Conservation (phyloP, 352 stramenopile species). For the Pythium insidiosum region DNA sequence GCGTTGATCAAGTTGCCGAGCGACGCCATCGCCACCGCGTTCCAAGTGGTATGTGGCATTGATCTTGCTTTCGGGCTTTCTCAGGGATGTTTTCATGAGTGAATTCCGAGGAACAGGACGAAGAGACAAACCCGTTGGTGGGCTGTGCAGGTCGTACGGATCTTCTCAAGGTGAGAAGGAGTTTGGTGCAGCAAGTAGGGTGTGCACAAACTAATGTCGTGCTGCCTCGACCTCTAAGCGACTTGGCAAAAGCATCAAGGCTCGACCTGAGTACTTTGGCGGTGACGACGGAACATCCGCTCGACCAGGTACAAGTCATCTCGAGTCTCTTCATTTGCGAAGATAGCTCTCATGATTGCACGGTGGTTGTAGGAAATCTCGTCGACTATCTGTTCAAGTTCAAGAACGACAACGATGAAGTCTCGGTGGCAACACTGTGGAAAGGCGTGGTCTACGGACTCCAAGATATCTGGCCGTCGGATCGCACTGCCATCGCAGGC, state of each 20-base stretch:
- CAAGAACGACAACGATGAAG: constrained; percentile 37
- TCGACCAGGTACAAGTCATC: constrained; percentile 22
- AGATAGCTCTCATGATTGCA: no score
- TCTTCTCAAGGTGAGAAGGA: constrained; percentile 47
- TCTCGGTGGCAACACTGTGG: constrained; percentile 68
- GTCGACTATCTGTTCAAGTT: constrained; percentile 68
- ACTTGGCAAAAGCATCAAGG: constrained; percentile 58
- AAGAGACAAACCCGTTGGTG: constrained; percentile 68
- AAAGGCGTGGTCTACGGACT: constrained; percentile 74
- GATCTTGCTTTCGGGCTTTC: not conserved
- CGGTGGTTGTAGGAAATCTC: constrained; percentile 42
- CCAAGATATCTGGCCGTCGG: constrained; percentile 79
- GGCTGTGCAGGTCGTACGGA: constrained; percentile 60
- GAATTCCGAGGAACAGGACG: constrained; percentile 1
- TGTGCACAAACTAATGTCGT: no score
- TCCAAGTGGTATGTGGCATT: constrained; percentile 56
- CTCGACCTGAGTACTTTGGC: constrained; percentile 70
- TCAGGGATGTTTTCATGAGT: not conserved
- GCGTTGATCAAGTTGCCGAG: constrained; percentile 45
- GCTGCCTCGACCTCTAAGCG: no score
- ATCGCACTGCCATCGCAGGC: constrained; percentile 55
- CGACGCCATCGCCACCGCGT: constrained; percentile 60
- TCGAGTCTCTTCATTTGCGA: no score
- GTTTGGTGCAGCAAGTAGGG: no score
- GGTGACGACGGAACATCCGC: constrained; percentile 25